Percentiles rank a stretch among this genome's conserved stretches.
Conservation (phyloP, 2,329 filamentous ascomycete species). For the Incumbomyces lentus region DNA sequence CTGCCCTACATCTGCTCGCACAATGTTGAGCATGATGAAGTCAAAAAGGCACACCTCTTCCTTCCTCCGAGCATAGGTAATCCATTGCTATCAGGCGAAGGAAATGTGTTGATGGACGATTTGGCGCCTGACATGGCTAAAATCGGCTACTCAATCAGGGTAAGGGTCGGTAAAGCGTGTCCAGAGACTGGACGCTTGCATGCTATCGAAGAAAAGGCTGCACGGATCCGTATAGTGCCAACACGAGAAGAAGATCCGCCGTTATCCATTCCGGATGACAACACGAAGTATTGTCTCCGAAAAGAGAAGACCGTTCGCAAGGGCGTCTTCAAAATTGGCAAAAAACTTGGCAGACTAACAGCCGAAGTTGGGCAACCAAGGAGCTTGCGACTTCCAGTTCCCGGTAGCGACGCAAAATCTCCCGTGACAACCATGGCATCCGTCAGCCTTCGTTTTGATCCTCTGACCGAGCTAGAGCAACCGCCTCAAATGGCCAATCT, state of each 20-base stretch:
- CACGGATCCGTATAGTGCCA: slow-evolving; percentile 51
- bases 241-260: slow-evolving; percentile 51
- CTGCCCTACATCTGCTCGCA: slow-evolving; percentile 52
- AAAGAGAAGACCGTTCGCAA: slow-evolving; percentile 52
- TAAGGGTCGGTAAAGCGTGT: slow-evolving; percentile 33
- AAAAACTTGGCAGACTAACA: slow-evolving; percentile 49
- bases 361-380: slow-evolving; percentile 50
- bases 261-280: slow-evolving; percentile 36
- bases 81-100: slow-evolving; percentile 41
- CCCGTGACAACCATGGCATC: slow-evolving; percentile 46
- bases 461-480: slow-evolving; percentile 35
- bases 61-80: slow-evolving; percentile 55
- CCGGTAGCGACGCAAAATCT: slow-evolving; percentile 26
- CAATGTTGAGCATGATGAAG: slow-evolving; percentile 37
- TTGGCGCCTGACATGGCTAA: slow-evolving; percentile 53
- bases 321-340: slow-evolving; percentile 45
- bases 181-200: slow-evolving; percentile 33
- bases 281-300: slow-evolving; percentile 42
- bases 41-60: slow-evolving; percentile 46
- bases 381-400: slow-evolving; percentile 41
- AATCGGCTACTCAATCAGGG: slow-evolving; percentile 47
- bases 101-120: slow-evolving; percentile 46
- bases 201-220: slow-evolving; percentile 40
- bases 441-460: slow-evolving; percentile 52
- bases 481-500: slow-evolving; percentile 47